Conservation (phyloP, 345 rosid genomes). For the Lumnitzera racemosa region DNA sequence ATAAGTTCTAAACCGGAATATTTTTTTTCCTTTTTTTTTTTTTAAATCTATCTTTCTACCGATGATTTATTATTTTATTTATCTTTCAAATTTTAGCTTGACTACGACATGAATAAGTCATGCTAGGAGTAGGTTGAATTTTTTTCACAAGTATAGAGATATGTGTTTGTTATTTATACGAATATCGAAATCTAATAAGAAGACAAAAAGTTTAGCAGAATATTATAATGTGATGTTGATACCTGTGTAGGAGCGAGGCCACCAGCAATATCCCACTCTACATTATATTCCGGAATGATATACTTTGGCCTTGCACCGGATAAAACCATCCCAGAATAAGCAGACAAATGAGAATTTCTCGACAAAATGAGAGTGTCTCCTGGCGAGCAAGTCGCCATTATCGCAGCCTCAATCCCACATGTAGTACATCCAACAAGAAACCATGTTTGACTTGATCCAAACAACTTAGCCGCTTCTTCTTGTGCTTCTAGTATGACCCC, state of each 20-base stretch:
- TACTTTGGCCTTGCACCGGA: conserved; percentile 52
- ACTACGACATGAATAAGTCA: too few relatives aligned
- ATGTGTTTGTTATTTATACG: too few relatives aligned
- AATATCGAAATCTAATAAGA: neutral
- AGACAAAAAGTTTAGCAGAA: neutral
- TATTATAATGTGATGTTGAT: neutral
- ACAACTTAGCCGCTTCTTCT: conserved; percentile 36
- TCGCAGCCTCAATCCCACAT: conserved; percentile 54
- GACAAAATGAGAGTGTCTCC: conserved; percentile 47
- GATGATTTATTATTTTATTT: too few relatives aligned
- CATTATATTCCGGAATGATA: conserved; percentile 40
- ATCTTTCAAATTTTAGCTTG: too few relatives aligned
- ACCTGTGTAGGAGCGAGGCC: conserved; percentile 36
- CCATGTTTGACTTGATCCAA: conserved; percentile 58
- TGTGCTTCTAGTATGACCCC: conserved; percentile 63
- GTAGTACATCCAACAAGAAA: conserved; percentile 62
- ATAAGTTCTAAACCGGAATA: too few relatives aligned
- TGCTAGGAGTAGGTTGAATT: too few relatives aligned
- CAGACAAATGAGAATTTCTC: conserved; percentile 52
- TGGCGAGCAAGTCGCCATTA: conserved; percentile 54
- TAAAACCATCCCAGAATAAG: conserved; percentile 42
- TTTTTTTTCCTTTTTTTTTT: too few relatives aligned
- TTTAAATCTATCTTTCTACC: too few relatives aligned
- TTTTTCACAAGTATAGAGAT: too few relatives aligned
- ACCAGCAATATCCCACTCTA: conserved; percentile 42